Base-by-base conservation (phyloP, 148 eudicot genomes). In the Vaccinium darrowii region DNA sequence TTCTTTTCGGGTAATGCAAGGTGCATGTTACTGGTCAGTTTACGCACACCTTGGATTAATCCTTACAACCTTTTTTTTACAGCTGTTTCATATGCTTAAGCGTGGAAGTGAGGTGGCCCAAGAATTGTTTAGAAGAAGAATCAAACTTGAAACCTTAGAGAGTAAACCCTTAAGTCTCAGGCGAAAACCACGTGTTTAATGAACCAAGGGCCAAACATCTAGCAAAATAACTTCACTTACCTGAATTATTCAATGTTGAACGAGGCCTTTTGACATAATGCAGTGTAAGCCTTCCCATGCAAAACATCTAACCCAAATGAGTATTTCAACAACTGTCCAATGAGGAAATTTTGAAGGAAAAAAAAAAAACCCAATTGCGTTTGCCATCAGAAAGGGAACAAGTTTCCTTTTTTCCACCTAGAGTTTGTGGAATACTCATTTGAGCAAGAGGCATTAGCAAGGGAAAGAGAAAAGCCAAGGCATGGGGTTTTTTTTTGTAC, bases 371-470 rank as follows among this genome's bases (percentile, higher is more conserved):
- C 76, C 49, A 72, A 36, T 16, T 71, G 39, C 5, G 12, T 43
- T 43, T 14, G 14, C 13, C 76, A 30, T 39, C 49, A 16, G 47
- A 72, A 72, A 71, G 18, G 18, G 30, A 71, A 71, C 63, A 58
- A 8, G 9, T 72, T 72, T 1, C 21, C 11, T 4, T 13, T 69
- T 15, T 73, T 9, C 76, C 76, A 16, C 10, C 76, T 14, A 36
- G 47, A 36, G 7, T 12, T 16, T 53, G 84, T 79, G 85, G 86
- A 86, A 83, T 83, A 83, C 86, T 86, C 88, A 86, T 78, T 83
- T 86, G 85, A 83, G 88, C 88, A 83, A 86, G 88, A 83, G 72
- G 81, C 81, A 81, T 86, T 86, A 69, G 83, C 82, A 75, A 27
- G 85, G 36, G 82, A 71, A 72, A 83, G 62, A 73, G 27, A 27